Base-by-base conservation (phyloP, 164 flowering plant genomes). In the Macadamia integrifolia region DNA sequence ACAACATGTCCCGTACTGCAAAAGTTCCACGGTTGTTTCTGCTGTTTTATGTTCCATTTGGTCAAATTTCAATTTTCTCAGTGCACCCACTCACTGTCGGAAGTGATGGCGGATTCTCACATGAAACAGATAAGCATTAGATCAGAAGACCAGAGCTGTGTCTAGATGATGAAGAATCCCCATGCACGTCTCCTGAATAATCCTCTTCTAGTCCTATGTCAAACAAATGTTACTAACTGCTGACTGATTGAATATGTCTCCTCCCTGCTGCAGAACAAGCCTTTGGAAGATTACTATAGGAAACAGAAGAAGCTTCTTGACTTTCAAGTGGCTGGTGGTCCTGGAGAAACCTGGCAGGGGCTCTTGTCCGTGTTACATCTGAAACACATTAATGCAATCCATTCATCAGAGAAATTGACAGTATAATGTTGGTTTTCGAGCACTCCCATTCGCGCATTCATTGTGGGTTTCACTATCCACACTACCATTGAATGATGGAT, bases 301-400 rank as follows among this genome's bases (percentile, higher is more conserved):
- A 83, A 81, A 71, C 95, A 85, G 72, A 85, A 75, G 83, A 95
- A 92, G 83, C 88, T 95, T 76, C 74, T 95, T 23, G 84, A 95
- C 73, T 82, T 88, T 71, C 78, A 86, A 66, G 92, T 86, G 69
- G 84, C 79, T 10, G 81, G 83, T 58, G 89, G 84, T 17, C 84
- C 93, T 9, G 89, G 86, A 72, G 99, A 92, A 71, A 83, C 89
- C 57, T 92, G 98, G 99, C 82, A 83, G 58, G 93, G 98, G 42
- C 86, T 95, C 48, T 75, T 92, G 81, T 86, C 88, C 48, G 96
- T 94, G 28, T 75, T 95, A 43, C 97, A 84, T 64, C 96, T 86
- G 57, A 80, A 79, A 75, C 82, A 84, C 60, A 69, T 82, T 64
- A 80, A 73, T 65, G 79, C 75, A 3, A 31, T 50, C 35, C 66